Percentiles rank a stretch among this genome's conserved stretches.
Conservation (phyloP, 2,329 filamentous ascomycete species). For the Monosporascus ibericus region DNA sequence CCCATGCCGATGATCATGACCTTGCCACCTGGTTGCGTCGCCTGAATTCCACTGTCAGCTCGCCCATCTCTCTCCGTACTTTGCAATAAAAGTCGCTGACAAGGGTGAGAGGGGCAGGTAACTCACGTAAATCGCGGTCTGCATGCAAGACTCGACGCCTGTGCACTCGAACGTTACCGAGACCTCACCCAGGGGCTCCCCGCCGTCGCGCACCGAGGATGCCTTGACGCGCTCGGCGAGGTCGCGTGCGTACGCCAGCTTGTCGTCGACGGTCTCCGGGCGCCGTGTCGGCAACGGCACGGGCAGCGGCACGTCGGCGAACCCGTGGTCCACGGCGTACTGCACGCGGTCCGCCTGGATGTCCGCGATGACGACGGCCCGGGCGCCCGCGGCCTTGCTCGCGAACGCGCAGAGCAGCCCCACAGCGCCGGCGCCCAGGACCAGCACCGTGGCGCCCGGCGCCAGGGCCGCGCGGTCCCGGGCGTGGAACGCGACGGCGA, state of each 20-base stretch:
- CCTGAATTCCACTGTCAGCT: slow-evolving; percentile 23
- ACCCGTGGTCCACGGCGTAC: slow-evolving; percentile 51
- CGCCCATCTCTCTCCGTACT: neutral
- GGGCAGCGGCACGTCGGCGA: slow-evolving; percentile 46
- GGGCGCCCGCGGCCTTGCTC: slow-evolving; percentile 38
- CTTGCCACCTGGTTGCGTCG: slow-evolving; percentile 61
- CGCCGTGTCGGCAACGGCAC: slow-evolving; percentile 37
- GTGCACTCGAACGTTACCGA: slow-evolving; percentile 72
- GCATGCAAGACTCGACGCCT: slow-evolving; percentile 69
- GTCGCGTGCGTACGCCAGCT: slow-evolving; percentile 44
- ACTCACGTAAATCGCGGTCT: slow-evolving; percentile 64
- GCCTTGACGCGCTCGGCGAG: slow-evolving; percentile 39
- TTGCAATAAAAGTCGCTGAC: neutral
- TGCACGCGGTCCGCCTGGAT: slow-evolving; percentile 50
- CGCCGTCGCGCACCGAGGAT: slow-evolving; percentile 24
- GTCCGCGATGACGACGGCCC: slow-evolving; percentile 46
- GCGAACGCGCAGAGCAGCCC: slow-evolving; percentile 57
- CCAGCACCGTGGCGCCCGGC: slow-evolving; percentile 37
- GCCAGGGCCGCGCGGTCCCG: slow-evolving; percentile 38
- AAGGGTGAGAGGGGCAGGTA: neutral
- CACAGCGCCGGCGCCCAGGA: slow-evolving; percentile 57
- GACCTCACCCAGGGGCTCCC: slow-evolving; percentile 53
- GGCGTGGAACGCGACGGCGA: slow-evolving; percentile 55
- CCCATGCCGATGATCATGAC: slow-evolving; percentile 74
- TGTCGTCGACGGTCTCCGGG: slow-evolving; percentile 45